Evolutionary conservation across 2,329 filamentous ascomycete genomes (phyloP), one percentile per base, ranked within the genome.

Genomic region (Cladosporium halotolerans): DNA sequence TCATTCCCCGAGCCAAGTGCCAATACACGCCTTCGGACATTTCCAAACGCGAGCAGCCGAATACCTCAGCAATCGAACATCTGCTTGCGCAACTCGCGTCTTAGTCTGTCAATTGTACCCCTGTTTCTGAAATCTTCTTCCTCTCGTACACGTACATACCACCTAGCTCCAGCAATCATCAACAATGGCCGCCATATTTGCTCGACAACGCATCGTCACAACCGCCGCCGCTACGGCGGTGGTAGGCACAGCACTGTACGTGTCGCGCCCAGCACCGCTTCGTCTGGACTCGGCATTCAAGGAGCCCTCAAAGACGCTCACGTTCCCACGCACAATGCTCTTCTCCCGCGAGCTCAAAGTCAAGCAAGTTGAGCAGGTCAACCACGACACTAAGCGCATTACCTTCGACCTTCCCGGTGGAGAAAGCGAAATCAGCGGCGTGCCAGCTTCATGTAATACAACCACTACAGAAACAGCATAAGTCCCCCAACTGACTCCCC

Each of bases 381-480:
- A 66, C 53, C 65, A 67, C 51, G 65, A 68, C 44, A 66, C 64
- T 4, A 68, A 64, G 51, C 52, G 57, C 14, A 64, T 68, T 45
- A 67, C 62, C 9, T 67, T 68, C 45, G 41, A 56, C 8, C 59
- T 68, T 3, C 65, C 65, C 9, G 63, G 63, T 9, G 66, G 63
- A 6, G 49, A 58, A 2, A 55, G 38, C 14, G 61, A 67, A 47
- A 56, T 64, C 50, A 65, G 60, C 45, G 66, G 66, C 45, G 62
- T 67, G 1, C 58, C 62, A 23, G 57, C 62, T 23, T 63, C 62
- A 44, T 55, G 64, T 66, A 61, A 32, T 58, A 23, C 7, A 23
- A 7, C 23, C 23, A 23, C 23, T 23, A 23, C 23, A 23, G 23
- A 23, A 5, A 5, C 23, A 7, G 4, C 23, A 23, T 23, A 3